phyloP scores from a whole-genome alignment of 345 rosid genomes.

The Hypericum androsaemum region DNA sequence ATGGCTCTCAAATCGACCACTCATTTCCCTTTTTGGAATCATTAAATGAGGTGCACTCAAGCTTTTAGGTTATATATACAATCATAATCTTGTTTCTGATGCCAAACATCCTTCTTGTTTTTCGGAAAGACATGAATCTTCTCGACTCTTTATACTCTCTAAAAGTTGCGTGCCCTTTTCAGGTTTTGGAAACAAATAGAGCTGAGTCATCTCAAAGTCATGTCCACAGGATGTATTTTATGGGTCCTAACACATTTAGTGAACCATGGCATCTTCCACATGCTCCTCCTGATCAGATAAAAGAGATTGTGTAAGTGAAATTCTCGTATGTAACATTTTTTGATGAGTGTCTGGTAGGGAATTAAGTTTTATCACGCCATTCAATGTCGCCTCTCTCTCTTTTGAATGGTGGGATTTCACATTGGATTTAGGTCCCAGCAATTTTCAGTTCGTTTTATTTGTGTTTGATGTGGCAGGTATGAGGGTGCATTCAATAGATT shows the following conservation, averaged over 20 bases:
- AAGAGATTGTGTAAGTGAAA: constrained; percentile 82
- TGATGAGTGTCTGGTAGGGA: constrained; percentile 12
- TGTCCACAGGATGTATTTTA: constrained; percentile 93
- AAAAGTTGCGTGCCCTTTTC: constrained; percentile 18
- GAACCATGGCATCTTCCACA: constrained; percentile 98
- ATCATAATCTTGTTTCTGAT: background rate
- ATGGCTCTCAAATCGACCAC: constrained; percentile 85
- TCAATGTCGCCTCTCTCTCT: background rate
- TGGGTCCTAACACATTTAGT: constrained; percentile 91
- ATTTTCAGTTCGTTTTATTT: constrained; percentile 5
- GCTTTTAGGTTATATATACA: constrained; percentile 5
- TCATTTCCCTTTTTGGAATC: constrained; percentile 98
- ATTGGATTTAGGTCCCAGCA: background rate
- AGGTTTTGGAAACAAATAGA: constrained; percentile 98
- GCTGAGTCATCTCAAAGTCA: constrained; percentile 95
- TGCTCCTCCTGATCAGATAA: constrained; percentile 87
- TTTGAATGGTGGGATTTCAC: too few relatives aligned
- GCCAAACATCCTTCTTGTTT: background rate
- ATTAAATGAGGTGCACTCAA: constrained; percentile 68
- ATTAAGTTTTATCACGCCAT: background rate
- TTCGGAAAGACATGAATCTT: background rate
- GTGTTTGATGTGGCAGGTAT: constrained; percentile 44
- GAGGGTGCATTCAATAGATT: constrained; percentile 91
- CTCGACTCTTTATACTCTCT: constrained; percentile 1
- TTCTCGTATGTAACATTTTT: constrained; percentile 10